phyloP scores from a whole-genome alignment of 345 rosid species.

The Euclidium syriacum region DNA sequence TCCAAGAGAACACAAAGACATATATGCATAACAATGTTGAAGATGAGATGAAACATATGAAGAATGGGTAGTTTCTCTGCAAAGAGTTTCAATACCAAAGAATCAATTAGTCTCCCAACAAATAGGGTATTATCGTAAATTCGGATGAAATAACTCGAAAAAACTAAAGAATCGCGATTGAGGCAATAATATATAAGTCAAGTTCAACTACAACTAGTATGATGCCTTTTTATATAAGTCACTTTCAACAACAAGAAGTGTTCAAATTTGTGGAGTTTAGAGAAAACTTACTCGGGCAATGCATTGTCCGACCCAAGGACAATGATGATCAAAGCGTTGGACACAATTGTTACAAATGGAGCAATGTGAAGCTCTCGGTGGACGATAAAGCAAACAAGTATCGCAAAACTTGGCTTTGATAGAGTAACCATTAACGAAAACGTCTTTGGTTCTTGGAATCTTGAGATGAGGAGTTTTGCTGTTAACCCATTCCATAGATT shows the following conservation, averaged over 20 bases:
- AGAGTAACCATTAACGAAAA: conserved; percentile 54
- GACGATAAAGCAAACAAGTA: conserved; percentile 87
- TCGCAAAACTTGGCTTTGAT: conserved; percentile 85
- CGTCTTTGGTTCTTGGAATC: conserved; percentile 58
- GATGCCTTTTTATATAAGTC: too few relatives aligned
- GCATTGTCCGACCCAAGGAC: conserved; percentile 99
- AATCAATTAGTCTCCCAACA: neutral
- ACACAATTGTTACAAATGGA: conserved; percentile 94
- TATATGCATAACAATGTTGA: conserved; percentile 75
- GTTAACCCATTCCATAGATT: conserved; percentile 35
- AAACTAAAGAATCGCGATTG: too few relatives aligned
- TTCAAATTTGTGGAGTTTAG: too few relatives aligned
- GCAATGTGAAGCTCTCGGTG: conserved; percentile 95
- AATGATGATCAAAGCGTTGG: conserved; percentile 91
- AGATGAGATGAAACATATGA: conserved; percentile 70
- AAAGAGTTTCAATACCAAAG: conserved; percentile 5
- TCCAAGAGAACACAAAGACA: conserved; percentile 84
- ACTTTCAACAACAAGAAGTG: too few relatives aligned
- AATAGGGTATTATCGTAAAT: too few relatives aligned
- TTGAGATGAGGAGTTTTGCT: conserved; percentile 50
- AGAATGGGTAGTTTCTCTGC: conserved; percentile 97
- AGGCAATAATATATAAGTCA: too few relatives aligned
- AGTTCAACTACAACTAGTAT: too few relatives aligned
- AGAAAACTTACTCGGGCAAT: conserved; percentile 64
- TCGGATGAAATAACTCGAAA: too few relatives aligned